Conservation (phyloP, 352 stramenopile species). For the Pseudoperonospora humuli region DNA sequence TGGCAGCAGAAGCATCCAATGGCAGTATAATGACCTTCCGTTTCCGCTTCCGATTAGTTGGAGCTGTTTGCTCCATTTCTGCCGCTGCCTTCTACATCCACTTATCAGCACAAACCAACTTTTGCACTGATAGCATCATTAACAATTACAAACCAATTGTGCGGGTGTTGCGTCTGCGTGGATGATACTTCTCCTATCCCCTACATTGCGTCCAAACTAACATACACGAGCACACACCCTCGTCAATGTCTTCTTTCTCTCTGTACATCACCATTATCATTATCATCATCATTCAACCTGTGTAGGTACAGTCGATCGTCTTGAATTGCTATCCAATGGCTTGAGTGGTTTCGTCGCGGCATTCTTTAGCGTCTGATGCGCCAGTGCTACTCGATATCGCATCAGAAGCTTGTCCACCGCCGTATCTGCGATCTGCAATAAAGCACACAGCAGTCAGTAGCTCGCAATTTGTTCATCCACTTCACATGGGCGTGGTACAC, state of each 20-base stretch:
- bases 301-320: slow-evolving; percentile 31
- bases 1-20: slow-evolving; percentile 15
- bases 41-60: slow-evolving; percentile 51
- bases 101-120: not conserved
- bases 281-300: slow-evolving; percentile 22
- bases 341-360: slow-evolving; percentile 25
- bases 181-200: slow-evolving; percentile 36
- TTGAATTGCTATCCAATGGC: slow-evolving; percentile 20
- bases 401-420: slow-evolving; percentile 59
- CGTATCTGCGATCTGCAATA: slow-evolving; percentile 35
- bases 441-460: slow-evolving; percentile 4
- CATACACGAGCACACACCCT: slow-evolving; percentile 5
- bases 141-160: slow-evolving; percentile 21
- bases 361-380: slow-evolving; percentile 30
- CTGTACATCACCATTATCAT: not conserved
- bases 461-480: not conserved
- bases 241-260: not conserved
- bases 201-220: slow-evolving; percentile 31
- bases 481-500: slow-evolving; percentile 2
- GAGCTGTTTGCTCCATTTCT: slow-evolving; percentile 6
- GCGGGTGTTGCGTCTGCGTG: slow-evolving; percentile 22
- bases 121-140: not conserved
- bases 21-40: slow-evolving; percentile 39
- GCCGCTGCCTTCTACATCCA: slow-evolving; percentile 14
- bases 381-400: slow-evolving; percentile 41